Percentiles rank a stretch among this genome's conserved stretches.
phyloP scores from a whole-genome alignment of 176 grass and related monocot species.

The Cocos nucifera region DNA sequence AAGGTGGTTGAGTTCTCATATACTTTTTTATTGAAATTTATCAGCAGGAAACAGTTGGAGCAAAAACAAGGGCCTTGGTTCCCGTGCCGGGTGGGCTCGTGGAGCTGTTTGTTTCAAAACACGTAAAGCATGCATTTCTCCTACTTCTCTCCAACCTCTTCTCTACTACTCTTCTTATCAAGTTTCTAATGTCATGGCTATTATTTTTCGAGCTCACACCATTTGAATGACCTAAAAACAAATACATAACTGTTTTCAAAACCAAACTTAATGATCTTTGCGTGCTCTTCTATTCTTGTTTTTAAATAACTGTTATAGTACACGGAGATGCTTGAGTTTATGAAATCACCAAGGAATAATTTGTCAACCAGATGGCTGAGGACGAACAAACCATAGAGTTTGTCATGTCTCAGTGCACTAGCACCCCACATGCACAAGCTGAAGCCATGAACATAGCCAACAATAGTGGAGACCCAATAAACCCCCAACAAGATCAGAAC shows the following conservation, averaged over 20 bases:
- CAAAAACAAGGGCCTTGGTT: slow-evolving; percentile 50
- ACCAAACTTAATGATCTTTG: slow-evolving; percentile 29
- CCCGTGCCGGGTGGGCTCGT: slow-evolving; percentile 68
- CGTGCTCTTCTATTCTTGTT: background rate
- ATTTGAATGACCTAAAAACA: slow-evolving; percentile 40
- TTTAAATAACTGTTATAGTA: background rate
- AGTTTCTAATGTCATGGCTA: slow-evolving; percentile 1
- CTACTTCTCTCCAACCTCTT: background rate
- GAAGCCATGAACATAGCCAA: background rate
- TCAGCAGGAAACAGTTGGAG: slow-evolving; percentile 24
- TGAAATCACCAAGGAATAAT: background rate
- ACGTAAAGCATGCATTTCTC: slow-evolving; percentile 23
- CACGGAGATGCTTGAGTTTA: background rate
- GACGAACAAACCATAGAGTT: slow-evolving; percentile 69
- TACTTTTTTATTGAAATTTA: background rate
- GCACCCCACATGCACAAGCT: slow-evolving; percentile 1
- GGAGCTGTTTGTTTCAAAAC: slow-evolving; percentile 60
- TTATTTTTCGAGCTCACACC: slow-evolving; percentile 14
- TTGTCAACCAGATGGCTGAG: slow-evolving; percentile 50
- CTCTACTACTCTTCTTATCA: slow-evolving; percentile 1
- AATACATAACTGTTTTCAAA: slow-evolving; percentile 22
- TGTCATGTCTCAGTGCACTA: slow-evolving; percentile 61
- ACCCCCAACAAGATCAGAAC: background rate
- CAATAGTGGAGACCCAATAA: background rate
- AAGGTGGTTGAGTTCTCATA: no score